Percentiles rank a stretch among this genome's conserved stretches.
These are phyloP conservation scores for Hypoxylon intermedium DNA, from an alignment of 495 filamentous ascomycete genomes.

Conservation along the genomic window DNA sequence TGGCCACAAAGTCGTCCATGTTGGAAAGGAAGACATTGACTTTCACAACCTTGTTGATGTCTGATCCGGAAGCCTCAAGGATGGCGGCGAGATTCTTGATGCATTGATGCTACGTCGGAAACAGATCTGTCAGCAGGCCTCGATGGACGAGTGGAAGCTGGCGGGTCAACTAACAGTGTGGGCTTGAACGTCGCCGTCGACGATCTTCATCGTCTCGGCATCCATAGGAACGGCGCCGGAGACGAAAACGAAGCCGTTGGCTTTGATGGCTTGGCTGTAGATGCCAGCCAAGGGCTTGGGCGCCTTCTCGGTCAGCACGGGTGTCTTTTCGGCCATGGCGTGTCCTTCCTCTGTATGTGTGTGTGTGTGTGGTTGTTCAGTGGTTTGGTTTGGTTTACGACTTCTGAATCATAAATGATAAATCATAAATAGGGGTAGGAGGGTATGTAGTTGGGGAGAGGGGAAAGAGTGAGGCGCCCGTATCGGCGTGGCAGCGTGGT, in stretches of 20 bases:
- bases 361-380: too few relatives aligned
- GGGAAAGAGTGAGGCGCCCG: too few relatives aligned
- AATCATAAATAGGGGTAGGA: too few relatives aligned
- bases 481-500: too few relatives aligned
- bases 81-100: conserved; percentile 71
- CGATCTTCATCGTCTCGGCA: conserved; percentile 67
- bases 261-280: conserved; percentile 76
- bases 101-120: conserved; percentile 43
- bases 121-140: conserved; percentile 47
- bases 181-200: conserved; percentile 68
- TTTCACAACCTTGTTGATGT: conserved; percentile 70
- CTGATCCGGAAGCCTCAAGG: conserved; percentile 67
- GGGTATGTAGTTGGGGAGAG: too few relatives aligned
- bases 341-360: background rate
- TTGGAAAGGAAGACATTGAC: conserved; percentile 72
- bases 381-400: too few relatives aligned
- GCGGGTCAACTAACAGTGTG: conserved; percentile 36
- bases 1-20: conserved; percentile 74
- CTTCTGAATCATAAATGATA: too few relatives aligned
- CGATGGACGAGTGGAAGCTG: conserved; percentile 33
- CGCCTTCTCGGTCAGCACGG: conserved; percentile 56
- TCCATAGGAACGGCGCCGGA: conserved; percentile 77
- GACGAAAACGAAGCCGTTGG: conserved; percentile 73
- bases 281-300: conserved; percentile 54
- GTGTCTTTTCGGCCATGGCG: conserved; percentile 38